These are phyloP conservation scores for Globisporangium lucens DNA, from an alignment of 352 stramenopile genomes.

Conservation along the genomic window DNA sequence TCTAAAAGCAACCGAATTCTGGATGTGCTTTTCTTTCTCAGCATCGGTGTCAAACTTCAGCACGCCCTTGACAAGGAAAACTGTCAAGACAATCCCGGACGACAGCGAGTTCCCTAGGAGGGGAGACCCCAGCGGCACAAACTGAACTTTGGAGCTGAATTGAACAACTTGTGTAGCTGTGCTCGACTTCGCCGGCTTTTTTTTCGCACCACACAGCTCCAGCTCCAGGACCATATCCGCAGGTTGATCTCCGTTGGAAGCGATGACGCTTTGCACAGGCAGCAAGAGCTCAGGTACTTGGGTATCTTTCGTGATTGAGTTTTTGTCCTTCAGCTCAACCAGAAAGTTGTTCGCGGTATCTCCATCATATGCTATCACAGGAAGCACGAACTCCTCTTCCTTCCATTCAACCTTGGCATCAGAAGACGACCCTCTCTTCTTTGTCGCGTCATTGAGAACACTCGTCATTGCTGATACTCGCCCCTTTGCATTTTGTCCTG, in stretches of 20 bases:
- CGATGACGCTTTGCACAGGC: constrained; percentile 12
- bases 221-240: constrained; percentile 1
- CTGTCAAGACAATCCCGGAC: constrained; percentile 21
- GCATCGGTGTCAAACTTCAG: constrained; percentile 7
- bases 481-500: constrained; percentile 1
- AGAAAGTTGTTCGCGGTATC: constrained; percentile 11
- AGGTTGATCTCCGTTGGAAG: constrained; percentile 6
- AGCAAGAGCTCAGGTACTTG: constrained; percentile 23
- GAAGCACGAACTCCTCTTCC: constrained; percentile 28
- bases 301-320: constrained; percentile 39
- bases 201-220: neutral
- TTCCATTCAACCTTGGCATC: constrained; percentile 23
- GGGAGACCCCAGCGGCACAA: constrained; percentile 22
- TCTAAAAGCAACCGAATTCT: neutral
- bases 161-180: neutral
- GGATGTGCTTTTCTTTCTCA: constrained; percentile 1
- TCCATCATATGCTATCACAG: constrained; percentile 14
- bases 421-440: constrained; percentile 11
- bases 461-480: constrained; percentile 15
- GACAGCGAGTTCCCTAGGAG: constrained; percentile 14
- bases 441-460: constrained; percentile 29
- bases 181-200: neutral
- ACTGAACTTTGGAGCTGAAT: constrained; percentile 19
- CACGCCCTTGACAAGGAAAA: constrained; percentile 25
- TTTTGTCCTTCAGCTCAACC: constrained; percentile 44